phyloP scores from a whole-genome alignment of 2,329 filamentous ascomycete genomes.

The Aspergillus pseudoterreus region DNA sequence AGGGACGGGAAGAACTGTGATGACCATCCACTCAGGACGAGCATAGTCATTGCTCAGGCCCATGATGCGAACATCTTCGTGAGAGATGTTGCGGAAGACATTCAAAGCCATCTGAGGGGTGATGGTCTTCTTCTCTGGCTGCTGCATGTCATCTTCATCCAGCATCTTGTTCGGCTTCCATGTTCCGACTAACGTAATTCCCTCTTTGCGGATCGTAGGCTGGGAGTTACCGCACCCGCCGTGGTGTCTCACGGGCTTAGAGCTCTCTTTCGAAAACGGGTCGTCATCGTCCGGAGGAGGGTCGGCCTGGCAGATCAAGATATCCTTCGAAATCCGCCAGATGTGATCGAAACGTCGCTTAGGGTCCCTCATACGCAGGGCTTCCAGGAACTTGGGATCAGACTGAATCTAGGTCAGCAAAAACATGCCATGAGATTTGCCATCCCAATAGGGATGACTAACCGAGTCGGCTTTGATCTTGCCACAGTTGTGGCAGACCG shows the following conservation, averaged over 20 bases:
- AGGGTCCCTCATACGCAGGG: constrained; percentile 80
- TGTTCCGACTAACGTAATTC: constrained; percentile 73
- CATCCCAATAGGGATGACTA: constrained; percentile 66
- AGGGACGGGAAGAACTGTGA: constrained; percentile 91
- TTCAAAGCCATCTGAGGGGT: constrained; percentile 80
- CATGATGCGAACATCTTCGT: constrained; percentile 78
- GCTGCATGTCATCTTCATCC: constrained; percentile 55
- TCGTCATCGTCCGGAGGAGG: constrained; percentile 64
- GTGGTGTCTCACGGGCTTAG: constrained; percentile 58
- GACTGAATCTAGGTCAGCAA: constrained; percentile 60
- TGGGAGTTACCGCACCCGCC: constrained; percentile 92
- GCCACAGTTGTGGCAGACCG: constrained; percentile 98
- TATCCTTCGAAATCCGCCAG: constrained; percentile 88
- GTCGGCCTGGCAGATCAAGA: constrained; percentile 78
- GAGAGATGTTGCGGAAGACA: constrained; percentile 80
- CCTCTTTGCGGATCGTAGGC: constrained; percentile 82
- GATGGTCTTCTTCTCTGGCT: constrained; percentile 75
- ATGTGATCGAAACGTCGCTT: constrained; percentile 92
- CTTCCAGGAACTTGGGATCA: constrained; percentile 77
- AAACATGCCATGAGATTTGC: constrained; percentile 49
- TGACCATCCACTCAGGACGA: constrained; percentile 95
- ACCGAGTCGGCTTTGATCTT: constrained; percentile 97
- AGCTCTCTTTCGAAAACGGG: constrained; percentile 62
- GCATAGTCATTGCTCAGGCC: constrained; percentile 93
- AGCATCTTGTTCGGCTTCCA: constrained; percentile 75